These are phyloP conservation scores for Aspergillus sp. DNA, from an alignment of 2,329 filamentous ascomycete genomes.

Conservation along the genomic window DNA sequence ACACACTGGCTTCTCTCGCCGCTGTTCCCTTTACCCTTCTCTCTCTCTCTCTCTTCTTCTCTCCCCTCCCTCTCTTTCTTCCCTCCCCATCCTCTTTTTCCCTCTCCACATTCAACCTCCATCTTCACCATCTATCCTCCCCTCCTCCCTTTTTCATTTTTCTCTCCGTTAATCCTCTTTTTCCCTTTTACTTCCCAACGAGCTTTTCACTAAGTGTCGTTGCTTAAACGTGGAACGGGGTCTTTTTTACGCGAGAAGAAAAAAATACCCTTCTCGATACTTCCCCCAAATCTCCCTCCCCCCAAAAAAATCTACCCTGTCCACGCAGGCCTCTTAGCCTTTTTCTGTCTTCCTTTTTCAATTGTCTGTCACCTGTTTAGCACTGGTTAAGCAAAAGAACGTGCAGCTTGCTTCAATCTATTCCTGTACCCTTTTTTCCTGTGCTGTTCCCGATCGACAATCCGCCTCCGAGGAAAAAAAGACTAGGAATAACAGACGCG, in stretches of 20 bases:
- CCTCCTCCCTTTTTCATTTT: constrained; percentile 9
- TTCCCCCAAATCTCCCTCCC: neutral
- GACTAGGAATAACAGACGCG: too few species aligned
- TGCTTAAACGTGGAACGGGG: constrained; percentile 25
- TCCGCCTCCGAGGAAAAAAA: too few species aligned
- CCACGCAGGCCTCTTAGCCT: neutral
- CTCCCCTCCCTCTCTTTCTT: constrained; percentile 10
- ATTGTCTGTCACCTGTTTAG: neutral
- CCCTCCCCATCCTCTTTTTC: constrained; percentile 10
- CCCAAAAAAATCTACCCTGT: neutral
- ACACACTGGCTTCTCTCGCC: neutral
- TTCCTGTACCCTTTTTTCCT: too few species aligned
- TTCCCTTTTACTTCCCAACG: constrained; percentile 26
- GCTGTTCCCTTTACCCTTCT: neutral
- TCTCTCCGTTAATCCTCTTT: constrained; percentile 15
- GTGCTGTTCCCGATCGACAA: too few species aligned
- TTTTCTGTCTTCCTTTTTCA: neutral
- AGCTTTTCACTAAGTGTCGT: constrained; percentile 52
- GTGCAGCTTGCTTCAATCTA: too few species aligned
- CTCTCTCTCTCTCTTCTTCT: constrained; percentile 7
- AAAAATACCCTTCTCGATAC: neutral
- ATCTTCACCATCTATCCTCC: constrained; percentile 12
- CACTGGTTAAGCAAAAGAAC: neutral
- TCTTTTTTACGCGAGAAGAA: constrained; percentile 6
- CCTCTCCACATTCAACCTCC: constrained; percentile 9